Base-by-base conservation (phyloP, 1,139 yeast species). In the Meyerozyma smithsonii region DNA sequence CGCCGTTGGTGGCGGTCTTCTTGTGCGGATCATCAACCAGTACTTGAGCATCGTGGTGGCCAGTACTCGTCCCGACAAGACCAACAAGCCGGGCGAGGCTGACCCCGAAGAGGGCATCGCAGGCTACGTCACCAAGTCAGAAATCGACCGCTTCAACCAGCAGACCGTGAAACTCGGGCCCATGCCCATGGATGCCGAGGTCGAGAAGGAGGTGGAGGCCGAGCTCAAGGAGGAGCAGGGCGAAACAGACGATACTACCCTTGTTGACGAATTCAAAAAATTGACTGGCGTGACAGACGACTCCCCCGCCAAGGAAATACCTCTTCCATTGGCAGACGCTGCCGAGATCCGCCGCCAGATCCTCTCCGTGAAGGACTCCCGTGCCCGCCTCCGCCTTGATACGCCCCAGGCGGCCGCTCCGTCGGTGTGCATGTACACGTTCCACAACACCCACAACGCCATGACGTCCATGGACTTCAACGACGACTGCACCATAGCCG, bases 371-470 rank as follows among this genome's bases (percentile, higher is more conserved):
- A 87, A 81, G 50, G 97, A 92, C 59, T 79, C 94, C 5, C 72
- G 96, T 45, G 78, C 84, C 35, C 79, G 84, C 46, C 79, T 92
- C 39, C 74, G 72, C 46, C 61, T 92, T 40, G 79, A 75, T 24
- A 62, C 80, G 2, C 63, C 80, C 21, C 96, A 87, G 60, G 84
- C 95, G 1, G 70, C 88, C 21, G 77, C 94, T 20, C 99, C 99
- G 10, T 85, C 95, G 42, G 96, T 92, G 32, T 92, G 98, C 62
- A 88, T 92, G 96, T 94, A 92, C 66, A 92, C 98, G 0, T 90
- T 94, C 66, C 98, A 92, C 69, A 92, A 94, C 61, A 86, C 97
- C 8, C 84, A 86, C 57, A 85, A 86, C 49, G 95, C 86, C 46
- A 70, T 92, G 72, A 86, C 95, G 15, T 79, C 89, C 41, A 60